A percentile compares a stretch with the other conserved stretches of the same genome.
Conservation (phyloP, 495 filamentous ascomycete species). For the Penicillium maclennaniae region DNA sequence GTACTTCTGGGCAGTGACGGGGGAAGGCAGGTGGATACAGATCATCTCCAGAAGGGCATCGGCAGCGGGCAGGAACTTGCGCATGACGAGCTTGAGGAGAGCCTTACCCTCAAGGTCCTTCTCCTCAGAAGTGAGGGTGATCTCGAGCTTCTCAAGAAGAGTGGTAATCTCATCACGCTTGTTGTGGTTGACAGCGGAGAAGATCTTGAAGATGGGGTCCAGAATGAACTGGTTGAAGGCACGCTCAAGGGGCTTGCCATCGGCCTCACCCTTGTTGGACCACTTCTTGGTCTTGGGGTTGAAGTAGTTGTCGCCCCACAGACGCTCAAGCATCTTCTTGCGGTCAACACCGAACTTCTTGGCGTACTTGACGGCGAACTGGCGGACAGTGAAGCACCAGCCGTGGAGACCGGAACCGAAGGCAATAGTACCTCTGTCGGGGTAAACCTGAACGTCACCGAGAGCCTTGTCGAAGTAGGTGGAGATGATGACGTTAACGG, state of each 20-base stretch:
- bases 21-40: conserved; percentile 97
- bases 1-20: conserved; percentile 94
- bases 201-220: conserved; percentile 99
- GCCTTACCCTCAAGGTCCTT: conserved; percentile 93
- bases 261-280: conserved; percentile 76
- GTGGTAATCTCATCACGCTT: conserved; percentile 88
- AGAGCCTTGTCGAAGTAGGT: conserved; percentile 97
- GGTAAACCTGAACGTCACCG: conserved; percentile 97
- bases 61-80: conserved; percentile 95
- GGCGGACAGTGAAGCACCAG: conserved; percentile 99
- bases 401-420: conserved; percentile 99
- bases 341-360: conserved; percentile 99
- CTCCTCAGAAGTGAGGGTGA: conserved; percentile 83
- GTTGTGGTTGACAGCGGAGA: conserved; percentile 92
- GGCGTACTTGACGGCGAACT: conserved; percentile 94
- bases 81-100: conserved; percentile 96
- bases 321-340: conserved; percentile 99
- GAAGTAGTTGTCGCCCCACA: conserved; percentile 99
- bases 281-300: conserved; percentile 99
- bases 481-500: conserved; percentile 98
- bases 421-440: conserved; percentile 91
- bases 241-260: conserved; percentile 89
- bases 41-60: conserved; percentile 99
- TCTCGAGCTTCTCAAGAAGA: conserved; percentile 85
- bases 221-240: conserved; percentile 98